Evolutionary conservation across 768 basidiomycete species (phyloP), one percentile per base, ranked within the genome.

Genomic region (Cubamyces sp.): DNA sequence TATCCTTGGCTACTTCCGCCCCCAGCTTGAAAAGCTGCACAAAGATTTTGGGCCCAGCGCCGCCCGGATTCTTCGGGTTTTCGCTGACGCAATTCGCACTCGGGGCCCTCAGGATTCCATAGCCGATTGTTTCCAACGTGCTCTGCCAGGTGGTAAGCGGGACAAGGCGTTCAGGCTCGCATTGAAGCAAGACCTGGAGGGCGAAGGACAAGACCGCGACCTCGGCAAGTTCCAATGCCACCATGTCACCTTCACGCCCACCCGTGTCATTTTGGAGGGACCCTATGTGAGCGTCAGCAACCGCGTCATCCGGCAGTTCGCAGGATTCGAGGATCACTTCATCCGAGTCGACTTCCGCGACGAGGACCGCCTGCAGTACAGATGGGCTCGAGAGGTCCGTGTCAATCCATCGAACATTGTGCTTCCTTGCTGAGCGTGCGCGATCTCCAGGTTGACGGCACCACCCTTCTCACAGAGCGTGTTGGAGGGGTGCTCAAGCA

Each of bases 301-400:
- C 62, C 83, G 90, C 0, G 84, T 94, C 54, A 87, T 96, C 62
- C 86, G 93, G 1, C 74, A 79, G 55, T 94, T 87, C 58, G 70
- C 75, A 49, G 81, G 80, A 0, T 83, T 81, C 60, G 79, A 87
- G 48, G 83, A 90, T 30, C 77, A 84, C 66, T 96, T 96, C 70
- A 70, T 96, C 30, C 86, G 94, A 11, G 92, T 94, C 25, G 87
- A 91, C 66, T 92, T 95, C 68, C 83, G 88, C 5, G 93, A 94
- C 58, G 93, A 96, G 75, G 90, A 94, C 66, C 80, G 81, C 37
- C 78, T 90, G n/a, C 81, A 84, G 40, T 89, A 88, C 63, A 82
- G 85, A 14, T 91, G 89, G 89, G 83, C 84, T 57, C 79, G 84
- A 11, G 83, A 84, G 41, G 84, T 88, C 19, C 34, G 64, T 19